Conservation (phyloP, 2,329 filamentous ascomycete genomes). For the Hypoxylon sp. region DNA sequence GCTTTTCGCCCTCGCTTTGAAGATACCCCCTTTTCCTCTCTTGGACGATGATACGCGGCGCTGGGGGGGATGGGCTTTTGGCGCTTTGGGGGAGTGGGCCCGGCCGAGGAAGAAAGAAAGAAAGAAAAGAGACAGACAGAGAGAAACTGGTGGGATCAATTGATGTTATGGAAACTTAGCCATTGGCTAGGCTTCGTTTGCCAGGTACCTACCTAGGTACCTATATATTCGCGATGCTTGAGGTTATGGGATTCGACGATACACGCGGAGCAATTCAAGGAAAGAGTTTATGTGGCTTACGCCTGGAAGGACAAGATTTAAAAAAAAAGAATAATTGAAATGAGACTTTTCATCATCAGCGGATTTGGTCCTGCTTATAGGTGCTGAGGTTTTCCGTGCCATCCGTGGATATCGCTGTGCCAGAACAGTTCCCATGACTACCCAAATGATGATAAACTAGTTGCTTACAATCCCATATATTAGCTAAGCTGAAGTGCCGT, state of each 20-base stretch:
- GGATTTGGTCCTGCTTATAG: neutral
- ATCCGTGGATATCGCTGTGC: neutral
- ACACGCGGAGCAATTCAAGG: constrained; percentile 1
- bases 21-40: constrained; percentile 36
- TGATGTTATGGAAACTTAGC: neutral
- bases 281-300: constrained; percentile 22
- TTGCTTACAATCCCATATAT: neutral
- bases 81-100: neutral
- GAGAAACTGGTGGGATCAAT: neutral
- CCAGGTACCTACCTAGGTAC: neutral
- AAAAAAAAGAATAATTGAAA: neutral
- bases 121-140: neutral
- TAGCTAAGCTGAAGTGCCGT: neutral
- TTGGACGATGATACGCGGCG: constrained; percentile 30
- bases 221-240: neutral
- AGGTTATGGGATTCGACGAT: neutral
- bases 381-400: neutral
- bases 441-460: neutral
- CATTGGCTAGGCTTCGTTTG: constrained; percentile 1
- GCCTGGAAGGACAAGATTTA: constrained; percentile 9
- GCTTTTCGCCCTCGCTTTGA: constrained; percentile 35
- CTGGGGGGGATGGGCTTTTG: constrained; percentile 23
- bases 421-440: neutral
- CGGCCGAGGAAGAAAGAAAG: neutral
- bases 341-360: neutral